phyloP scores from a whole-genome alignment of 768 basidiomycete species.

The Mycena vulgaris region DNA sequence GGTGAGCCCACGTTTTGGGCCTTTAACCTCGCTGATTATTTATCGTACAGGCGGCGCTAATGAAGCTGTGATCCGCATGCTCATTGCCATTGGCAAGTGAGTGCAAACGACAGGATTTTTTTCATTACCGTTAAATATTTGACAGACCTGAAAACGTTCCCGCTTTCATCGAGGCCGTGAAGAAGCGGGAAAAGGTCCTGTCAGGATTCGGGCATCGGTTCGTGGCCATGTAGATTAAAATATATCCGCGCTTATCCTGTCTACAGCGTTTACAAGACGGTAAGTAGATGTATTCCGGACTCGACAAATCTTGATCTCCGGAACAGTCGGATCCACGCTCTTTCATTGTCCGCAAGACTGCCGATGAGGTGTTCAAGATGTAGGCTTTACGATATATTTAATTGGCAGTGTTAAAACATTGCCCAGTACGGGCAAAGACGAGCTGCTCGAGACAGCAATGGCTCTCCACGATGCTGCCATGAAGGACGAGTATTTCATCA shows the following conservation, averaged over 20 bases:
- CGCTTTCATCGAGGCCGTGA: constrained; percentile 88
- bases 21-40: constrained; percentile 14
- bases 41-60: constrained; percentile 81
- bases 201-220: constrained; percentile 93
- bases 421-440: constrained; percentile 90
- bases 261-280: constrained; percentile 80
- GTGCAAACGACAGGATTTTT: constrained; percentile 38
- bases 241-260: neutral
- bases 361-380: constrained; percentile 94
- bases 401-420: neutral
- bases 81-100: constrained; percentile 88
- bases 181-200: constrained; percentile 88
- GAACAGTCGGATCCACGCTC: constrained; percentile 89
- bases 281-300: constrained; percentile 46
- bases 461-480: constrained; percentile 89
- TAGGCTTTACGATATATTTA: constrained; percentile 43
- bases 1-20: constrained; percentile 52
- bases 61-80: constrained; percentile 95
- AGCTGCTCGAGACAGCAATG: constrained; percentile 91
- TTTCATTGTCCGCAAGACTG: constrained; percentile 91
- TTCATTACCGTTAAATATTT: constrained; percentile 4
- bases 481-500: constrained; percentile 92
- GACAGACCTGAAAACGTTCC: constrained; percentile 86
- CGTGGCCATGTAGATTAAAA: constrained; percentile 41
- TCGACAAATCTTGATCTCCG: constrained; percentile 17